These are phyloP conservation scores for Dothideomycetidae sp. DNA, from an alignment of 2,329 filamentous ascomycete genomes.

Conservation along the genomic window DNA sequence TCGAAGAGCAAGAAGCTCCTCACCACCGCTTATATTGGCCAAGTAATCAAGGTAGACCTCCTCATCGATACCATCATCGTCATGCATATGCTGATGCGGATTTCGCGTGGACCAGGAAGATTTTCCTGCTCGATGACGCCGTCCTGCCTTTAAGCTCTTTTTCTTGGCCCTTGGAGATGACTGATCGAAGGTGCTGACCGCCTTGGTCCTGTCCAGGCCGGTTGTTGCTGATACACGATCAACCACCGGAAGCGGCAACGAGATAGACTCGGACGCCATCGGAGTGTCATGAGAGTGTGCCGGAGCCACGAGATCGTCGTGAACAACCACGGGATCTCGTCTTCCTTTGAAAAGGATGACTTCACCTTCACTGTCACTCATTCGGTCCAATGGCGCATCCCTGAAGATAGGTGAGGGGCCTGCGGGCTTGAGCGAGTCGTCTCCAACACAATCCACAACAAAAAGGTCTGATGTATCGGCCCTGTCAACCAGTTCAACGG, in stretches of 20 bases:
- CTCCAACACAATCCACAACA: slow-evolving; percentile 22
- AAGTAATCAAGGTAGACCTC: slow-evolving; percentile 56
- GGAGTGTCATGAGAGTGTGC: too few relatives aligned
- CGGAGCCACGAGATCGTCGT: slow-evolving; percentile 18
- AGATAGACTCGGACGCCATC: too few relatives aligned
- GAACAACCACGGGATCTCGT: slow-evolving; percentile 14
- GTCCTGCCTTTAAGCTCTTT: too few relatives aligned
- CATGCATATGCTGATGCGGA: too few relatives aligned
- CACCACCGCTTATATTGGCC: slow-evolving; percentile 40
- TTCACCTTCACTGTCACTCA: slow-evolving; percentile 49
- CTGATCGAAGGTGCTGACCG: too few relatives aligned
- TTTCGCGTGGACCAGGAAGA: too few relatives aligned
- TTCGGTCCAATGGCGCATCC: background rate
- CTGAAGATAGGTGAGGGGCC: slow-evolving; percentile 1
- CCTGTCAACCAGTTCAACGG: too few relatives aligned
- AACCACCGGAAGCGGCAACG: too few relatives aligned
- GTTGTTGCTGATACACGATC: too few relatives aligned
- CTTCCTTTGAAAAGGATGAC: slow-evolving; percentile 54
- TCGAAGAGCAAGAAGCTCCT: slow-evolving; percentile 14
- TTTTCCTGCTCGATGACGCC: too few relatives aligned
- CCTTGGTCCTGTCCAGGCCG: too few relatives aligned
- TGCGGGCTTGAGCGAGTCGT: slow-evolving; percentile 15
- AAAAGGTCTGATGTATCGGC: slow-evolving; percentile 14
- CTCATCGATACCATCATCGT: slow-evolving; percentile 34
- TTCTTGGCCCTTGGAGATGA: too few relatives aligned